phyloP scores from a whole-genome alignment of 257 asterid species.

The Capsicum pubescens region DNA sequence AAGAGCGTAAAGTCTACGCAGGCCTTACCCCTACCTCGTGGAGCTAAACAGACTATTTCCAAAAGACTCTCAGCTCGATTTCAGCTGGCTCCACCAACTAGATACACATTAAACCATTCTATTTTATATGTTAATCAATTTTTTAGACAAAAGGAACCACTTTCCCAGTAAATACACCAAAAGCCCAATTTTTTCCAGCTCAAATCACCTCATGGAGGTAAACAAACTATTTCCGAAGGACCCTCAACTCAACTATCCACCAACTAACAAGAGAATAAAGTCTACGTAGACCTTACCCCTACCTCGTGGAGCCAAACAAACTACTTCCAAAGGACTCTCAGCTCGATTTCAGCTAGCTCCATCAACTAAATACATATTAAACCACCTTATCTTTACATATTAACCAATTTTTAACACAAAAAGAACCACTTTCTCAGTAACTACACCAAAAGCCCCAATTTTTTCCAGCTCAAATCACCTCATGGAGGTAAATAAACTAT shows the following conservation, averaged over 20 bases:
- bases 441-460: slow-evolving; percentile 19
- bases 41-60: too few species aligned
- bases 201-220: not conserved
- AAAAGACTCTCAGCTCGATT: too few species aligned
- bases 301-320: too few species aligned
- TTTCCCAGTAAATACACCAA: not conserved
- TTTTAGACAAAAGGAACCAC: not conserved
- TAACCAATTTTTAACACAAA: not conserved
- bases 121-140: not conserved
- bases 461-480: not conserved
- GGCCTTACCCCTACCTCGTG: too few species aligned
- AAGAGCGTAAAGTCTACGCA: too few species aligned
- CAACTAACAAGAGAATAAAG: too few species aligned
- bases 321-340: too few species aligned
- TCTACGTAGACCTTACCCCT: too few species aligned
- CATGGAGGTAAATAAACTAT: too few species aligned
- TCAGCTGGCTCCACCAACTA: not conserved
- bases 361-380: not conserved
- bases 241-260: too few species aligned
- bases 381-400: not conserved
- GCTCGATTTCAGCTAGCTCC: not conserved
- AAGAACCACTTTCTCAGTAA: not conserved
- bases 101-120: not conserved
- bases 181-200: slow-evolving; percentile 23
- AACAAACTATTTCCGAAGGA: too few species aligned